Percentiles rank a stretch among this genome's conserved stretches.
phyloP scores from a whole-genome alignment of 805 yeast species.

The Barnettozyma populi region DNA sequence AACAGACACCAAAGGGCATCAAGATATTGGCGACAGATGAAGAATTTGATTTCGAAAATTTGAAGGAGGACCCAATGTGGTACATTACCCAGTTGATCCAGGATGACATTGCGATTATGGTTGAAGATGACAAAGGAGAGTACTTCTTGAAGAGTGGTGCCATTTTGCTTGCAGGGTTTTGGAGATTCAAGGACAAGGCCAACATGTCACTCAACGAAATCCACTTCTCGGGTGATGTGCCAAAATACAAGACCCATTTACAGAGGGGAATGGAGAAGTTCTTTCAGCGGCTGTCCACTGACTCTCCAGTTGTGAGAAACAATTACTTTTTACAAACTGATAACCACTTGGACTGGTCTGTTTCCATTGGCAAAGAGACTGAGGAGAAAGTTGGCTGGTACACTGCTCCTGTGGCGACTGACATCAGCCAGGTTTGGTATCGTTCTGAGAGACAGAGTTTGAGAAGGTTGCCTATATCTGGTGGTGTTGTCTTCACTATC shows the following conservation, averaged over 20 bases:
- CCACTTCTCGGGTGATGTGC: slow-evolving; percentile 65
- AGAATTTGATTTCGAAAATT: slow-evolving; percentile 29
- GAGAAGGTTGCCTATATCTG: slow-evolving; percentile 53
- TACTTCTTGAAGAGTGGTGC: slow-evolving; percentile 57
- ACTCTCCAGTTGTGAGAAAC: slow-evolving; percentile 62
- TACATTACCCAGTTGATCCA: slow-evolving; percentile 55
- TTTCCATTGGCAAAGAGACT: slow-evolving; percentile 55
- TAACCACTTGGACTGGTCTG: slow-evolving; percentile 57
- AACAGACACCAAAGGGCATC: slow-evolving; percentile 15
- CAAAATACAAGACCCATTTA: slow-evolving; percentile 54
- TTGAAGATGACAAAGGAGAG: slow-evolving; percentile 53
- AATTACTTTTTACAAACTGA: slow-evolving; percentile 64
- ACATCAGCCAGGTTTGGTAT: slow-evolving; percentile 43
- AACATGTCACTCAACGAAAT: slow-evolving; percentile 50
- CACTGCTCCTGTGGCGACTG: slow-evolving; percentile 46
- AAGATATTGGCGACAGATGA: slow-evolving; percentile 50
- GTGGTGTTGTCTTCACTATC: slow-evolving; percentile 54
- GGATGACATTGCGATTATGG: slow-evolving; percentile 65
- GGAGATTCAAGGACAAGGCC: slow-evolving; percentile 60
- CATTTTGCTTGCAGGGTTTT: slow-evolving; percentile 61
- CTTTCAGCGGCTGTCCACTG: slow-evolving; percentile 49
- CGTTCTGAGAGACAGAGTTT: slow-evolving; percentile 63
- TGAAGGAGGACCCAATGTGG: slow-evolving; percentile 49
- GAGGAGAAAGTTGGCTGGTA: slow-evolving; percentile 55
- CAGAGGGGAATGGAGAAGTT: slow-evolving; percentile 62